Evolutionary conservation across 805 yeast species (phyloP).

Genomic region (Saturnispora saitoi): DNA sequence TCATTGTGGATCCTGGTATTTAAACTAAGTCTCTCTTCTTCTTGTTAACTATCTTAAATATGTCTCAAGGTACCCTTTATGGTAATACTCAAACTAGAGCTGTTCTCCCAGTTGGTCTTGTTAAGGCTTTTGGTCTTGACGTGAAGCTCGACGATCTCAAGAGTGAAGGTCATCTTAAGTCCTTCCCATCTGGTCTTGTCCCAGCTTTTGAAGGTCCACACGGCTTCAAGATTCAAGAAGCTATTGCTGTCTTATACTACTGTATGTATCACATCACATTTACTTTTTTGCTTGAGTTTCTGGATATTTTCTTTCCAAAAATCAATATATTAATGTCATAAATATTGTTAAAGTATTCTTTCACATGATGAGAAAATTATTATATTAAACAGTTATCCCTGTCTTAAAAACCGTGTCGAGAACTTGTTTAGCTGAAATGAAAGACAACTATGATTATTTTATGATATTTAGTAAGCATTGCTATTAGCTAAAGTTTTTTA

Average conservation of each 20-base stretch:
- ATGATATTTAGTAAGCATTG: no score
- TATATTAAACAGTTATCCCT: slow-evolving; percentile 69
- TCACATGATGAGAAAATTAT: slow-evolving; percentile 48
- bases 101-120: slow-evolving; percentile 32
- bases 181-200: slow-evolving; percentile 56
- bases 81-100: slow-evolving; percentile 27
- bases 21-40: neutral
- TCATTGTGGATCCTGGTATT: neutral
- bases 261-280: slow-evolving; percentile 22
- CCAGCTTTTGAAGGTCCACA: slow-evolving; percentile 67
- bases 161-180: slow-evolving; percentile 32
- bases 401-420: slow-evolving; percentile 78
- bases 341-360: slow-evolving; percentile 17
- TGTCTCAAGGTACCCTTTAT: slow-evolving; percentile 31
- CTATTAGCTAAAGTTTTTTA: neutral
- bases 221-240: slow-evolving; percentile 66
- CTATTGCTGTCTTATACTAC: slow-evolving; percentile 54
- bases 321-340: slow-evolving; percentile 45
- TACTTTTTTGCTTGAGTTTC: neutral
- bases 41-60: slow-evolving; percentile 12
- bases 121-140: slow-evolving; percentile 54
- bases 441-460: neutral
- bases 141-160: slow-evolving; percentile 27
- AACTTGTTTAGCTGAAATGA: slow-evolving; percentile 41
- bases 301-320: neutral